Evolutionary conservation across 441 rosid genomes (phyloP), one percentile per base, ranked within the genome.

Genomic region (Viola pubescens): DNA sequence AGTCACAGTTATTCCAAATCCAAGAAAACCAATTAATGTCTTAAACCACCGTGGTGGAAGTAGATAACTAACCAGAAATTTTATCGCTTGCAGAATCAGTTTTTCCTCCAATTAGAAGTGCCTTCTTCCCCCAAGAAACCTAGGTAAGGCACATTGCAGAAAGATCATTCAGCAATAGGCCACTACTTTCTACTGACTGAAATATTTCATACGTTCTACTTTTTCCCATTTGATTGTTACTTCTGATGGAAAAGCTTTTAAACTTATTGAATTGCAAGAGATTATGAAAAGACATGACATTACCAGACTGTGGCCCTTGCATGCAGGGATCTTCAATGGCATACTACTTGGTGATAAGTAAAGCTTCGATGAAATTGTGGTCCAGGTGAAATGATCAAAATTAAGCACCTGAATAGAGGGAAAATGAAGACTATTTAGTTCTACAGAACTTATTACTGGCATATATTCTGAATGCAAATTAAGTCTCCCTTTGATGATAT

Each of bases 291-390:
- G 38, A 34, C 8, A 43, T 16, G 70, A 61, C 13, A 53, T 48
- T 86, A 94, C 99, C 96, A 94, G 77, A 77, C 90, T 66, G 62
- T 90, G 99, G 77, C 99, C 99, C 75, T 74, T 91, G 96, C 99
- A 90, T 43, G 97, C 81, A 73, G 96, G 99, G 60, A 90, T 94
- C 79, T 88, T 90, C 41, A 94, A 69, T 13, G 99, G 96, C 62
- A 94, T 78, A 75, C 85, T 90, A 81, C 89, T 90, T 44, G 96
- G 97, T 39, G 99, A 90, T 77, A 88, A 71, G 81, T 82, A 94
- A 64, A 83, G 94, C 73, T 94, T 94, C 3, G 99, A 90, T 68
- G 97, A 83, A 49, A 83, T 88, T 4, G 77, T 64, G 43, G 86
- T 80, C 99, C 99, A 94, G 9, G 83, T 79, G 79, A 80, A 83